Percentiles rank a stretch among this genome's conserved stretches.
These are phyloP conservation scores for Fusarium sp. DNA, from an alignment of 2,329 filamentous ascomycete genomes.

Conservation along the genomic window DNA sequence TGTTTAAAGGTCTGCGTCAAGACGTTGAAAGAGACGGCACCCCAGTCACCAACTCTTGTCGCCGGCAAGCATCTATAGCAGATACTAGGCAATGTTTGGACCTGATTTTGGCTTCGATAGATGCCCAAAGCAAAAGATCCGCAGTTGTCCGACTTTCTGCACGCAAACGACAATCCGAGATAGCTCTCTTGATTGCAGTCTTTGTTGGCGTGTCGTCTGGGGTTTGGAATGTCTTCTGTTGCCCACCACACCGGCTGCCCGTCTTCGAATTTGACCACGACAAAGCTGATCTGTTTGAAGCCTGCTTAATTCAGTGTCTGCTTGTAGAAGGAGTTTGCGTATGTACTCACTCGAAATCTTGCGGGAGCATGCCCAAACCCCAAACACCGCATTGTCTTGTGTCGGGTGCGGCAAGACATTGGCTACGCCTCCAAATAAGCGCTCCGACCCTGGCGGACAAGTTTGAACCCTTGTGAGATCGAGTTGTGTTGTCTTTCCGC, in stretches of 20 bases:
- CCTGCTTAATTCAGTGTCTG: conserved; percentile 8
- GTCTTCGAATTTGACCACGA: conserved; percentile 28
- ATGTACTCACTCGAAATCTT: conserved; percentile 4
- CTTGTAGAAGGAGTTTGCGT: neutral
- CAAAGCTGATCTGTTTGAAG: conserved; percentile 1
- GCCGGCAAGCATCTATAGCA: conserved; percentile 13
- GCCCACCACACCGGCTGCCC: conserved; percentile 11
- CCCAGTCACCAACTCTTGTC: conserved; percentile 24
- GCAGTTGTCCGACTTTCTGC: conserved; percentile 23
- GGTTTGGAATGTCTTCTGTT: conserved; percentile 17
- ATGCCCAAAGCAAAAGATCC: conserved; percentile 32
- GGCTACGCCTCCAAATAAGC: conserved; percentile 23
- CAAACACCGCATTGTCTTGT: conserved; percentile 29
- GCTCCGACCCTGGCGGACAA: neutral
- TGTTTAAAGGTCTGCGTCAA: conserved; percentile 25
- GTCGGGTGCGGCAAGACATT: conserved; percentile 39
- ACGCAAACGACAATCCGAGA: neutral
- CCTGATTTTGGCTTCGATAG: conserved; percentile 12
- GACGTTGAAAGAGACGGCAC: conserved; percentile 33
- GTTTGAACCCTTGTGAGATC: conserved; percentile 12
- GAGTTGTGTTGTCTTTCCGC: conserved; percentile 28
- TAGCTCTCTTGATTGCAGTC: neutral
- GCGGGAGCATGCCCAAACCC: conserved; percentile 19
- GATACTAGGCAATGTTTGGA: neutral
- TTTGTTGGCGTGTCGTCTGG: neutral